These are phyloP conservation scores for Phytophthora syringae DNA, from an alignment of 352 stramenopile species.

Conservation along the genomic window DNA sequence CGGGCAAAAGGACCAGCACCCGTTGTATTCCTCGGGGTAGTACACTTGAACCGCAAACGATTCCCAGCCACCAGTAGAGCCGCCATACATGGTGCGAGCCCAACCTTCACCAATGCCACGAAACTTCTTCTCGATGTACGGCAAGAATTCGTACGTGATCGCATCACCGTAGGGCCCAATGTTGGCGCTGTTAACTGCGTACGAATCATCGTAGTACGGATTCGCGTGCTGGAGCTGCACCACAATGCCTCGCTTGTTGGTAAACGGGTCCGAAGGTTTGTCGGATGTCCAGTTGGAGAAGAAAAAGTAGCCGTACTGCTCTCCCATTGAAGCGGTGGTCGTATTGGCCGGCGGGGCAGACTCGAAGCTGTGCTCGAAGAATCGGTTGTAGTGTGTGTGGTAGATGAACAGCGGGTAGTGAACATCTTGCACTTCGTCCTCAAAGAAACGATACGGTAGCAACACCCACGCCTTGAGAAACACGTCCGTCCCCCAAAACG, in stretches of 20 bases:
- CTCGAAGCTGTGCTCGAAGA: slow-evolving; percentile 67
- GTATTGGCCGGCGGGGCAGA: slow-evolving; percentile 35
- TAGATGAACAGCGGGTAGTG: slow-evolving; percentile 80
- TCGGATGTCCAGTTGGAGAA: slow-evolving; percentile 81
- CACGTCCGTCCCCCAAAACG: slow-evolving; percentile 78
- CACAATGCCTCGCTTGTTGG: slow-evolving; percentile 70
- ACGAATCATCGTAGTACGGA: slow-evolving; percentile 84
- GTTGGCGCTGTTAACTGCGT: slow-evolving; percentile 79
- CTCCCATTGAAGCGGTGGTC: slow-evolving; percentile 30
- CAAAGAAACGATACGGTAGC: slow-evolving; percentile 74
- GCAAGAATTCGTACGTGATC: slow-evolving; percentile 82
- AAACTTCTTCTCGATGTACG: slow-evolving; percentile 64
- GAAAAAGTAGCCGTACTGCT: slow-evolving; percentile 72
- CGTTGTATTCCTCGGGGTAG: slow-evolving; percentile 82
- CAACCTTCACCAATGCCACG: slow-evolving; percentile 69
- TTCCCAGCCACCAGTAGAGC: slow-evolving; percentile 77
- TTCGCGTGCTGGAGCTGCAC: slow-evolving; percentile 82
- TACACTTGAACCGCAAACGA: slow-evolving; percentile 77
- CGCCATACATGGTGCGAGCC: slow-evolving; percentile 79
- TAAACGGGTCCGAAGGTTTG: slow-evolving; percentile 48
- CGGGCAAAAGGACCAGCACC: slow-evolving; percentile 83
- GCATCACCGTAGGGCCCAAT: slow-evolving; percentile 78
- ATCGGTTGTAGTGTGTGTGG: slow-evolving; percentile 74
- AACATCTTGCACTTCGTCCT: slow-evolving; percentile 50
- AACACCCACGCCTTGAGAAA: slow-evolving; percentile 76